Evolutionary conservation across 2,329 filamentous ascomycete species (phyloP).

Genomic region (Madurella fahalii): DNA sequence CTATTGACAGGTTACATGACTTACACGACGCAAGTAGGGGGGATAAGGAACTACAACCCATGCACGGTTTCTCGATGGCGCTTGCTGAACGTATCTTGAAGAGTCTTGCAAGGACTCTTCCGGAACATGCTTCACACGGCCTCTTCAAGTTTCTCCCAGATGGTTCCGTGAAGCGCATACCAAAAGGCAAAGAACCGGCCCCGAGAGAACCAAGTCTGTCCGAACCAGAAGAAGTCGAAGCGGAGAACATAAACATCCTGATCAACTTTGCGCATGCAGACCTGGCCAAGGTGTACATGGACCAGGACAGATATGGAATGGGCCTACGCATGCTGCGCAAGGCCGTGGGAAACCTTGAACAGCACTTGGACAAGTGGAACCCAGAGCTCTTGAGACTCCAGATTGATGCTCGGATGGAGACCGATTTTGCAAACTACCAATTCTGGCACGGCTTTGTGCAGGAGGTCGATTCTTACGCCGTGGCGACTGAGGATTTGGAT

Average conservation of each 20-base stretch:
- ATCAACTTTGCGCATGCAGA: not conserved
- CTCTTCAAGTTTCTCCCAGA: not conserved
- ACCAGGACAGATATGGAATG: not conserved
- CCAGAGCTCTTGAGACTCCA: not conserved
- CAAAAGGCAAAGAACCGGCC: not conserved
- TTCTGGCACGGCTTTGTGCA: not conserved
- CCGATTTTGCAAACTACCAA: not conserved
- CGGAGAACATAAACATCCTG: not conserved
- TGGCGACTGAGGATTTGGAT: too few relatives aligned
- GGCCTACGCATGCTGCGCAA: not conserved
- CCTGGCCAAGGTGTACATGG: constrained; percentile 9
- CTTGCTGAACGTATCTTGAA: not conserved
- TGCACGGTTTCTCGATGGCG: not conserved
- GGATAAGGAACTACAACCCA: not conserved
- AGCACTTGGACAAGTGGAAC: not conserved
- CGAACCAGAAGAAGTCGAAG: too few relatives aligned
- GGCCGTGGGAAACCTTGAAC: not conserved
- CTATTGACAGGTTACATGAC: not conserved
- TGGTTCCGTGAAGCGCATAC: not conserved
- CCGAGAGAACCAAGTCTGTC: not conserved
- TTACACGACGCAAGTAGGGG: not conserved
- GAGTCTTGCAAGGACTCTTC: not conserved
- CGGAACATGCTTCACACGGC: not conserved
- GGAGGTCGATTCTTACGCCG: not conserved
- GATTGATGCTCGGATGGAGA: not conserved